These are phyloP conservation scores for Jackrogersella multiformis DNA, from an alignment of 495 filamentous ascomycete genomes.

Conservation along the genomic window DNA sequence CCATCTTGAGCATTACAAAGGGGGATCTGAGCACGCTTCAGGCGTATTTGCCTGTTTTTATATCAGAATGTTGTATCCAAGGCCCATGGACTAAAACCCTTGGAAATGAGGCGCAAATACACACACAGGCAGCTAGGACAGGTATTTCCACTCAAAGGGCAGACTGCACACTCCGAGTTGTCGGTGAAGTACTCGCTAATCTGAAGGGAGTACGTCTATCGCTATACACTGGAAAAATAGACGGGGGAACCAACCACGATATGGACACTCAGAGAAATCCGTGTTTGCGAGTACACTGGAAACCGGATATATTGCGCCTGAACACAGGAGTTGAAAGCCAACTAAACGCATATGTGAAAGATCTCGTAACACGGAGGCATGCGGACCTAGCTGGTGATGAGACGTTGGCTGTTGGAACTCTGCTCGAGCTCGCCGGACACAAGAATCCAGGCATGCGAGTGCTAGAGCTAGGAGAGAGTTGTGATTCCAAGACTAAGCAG, in stretches of 20 bases:
- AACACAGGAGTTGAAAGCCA: neutral
- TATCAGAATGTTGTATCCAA: slow-evolving; percentile 19
- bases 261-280: slow-evolving; percentile 38
- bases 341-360: slow-evolving; percentile 11
- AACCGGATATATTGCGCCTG: slow-evolving; percentile 46
- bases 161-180: slow-evolving; percentile 17
- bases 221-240: slow-evolving; percentile 19
- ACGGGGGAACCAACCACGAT: neutral
- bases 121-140: slow-evolving; percentile 14
- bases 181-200: slow-evolving; percentile 5
- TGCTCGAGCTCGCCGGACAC: slow-evolving; percentile 40
- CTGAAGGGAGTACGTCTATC: slow-evolving; percentile 19
- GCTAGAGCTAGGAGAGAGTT: slow-evolving; percentile 11
- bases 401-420: slow-evolving; percentile 22
- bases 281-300: slow-evolving; percentile 44
- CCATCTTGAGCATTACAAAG: slow-evolving; percentile 27
- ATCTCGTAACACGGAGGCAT: neutral
- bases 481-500: slow-evolving; percentile 4
- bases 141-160: slow-evolving; percentile 15
- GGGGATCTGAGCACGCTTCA: slow-evolving; percentile 10
- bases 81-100: neutral
- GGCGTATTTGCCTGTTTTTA: slow-evolving; percentile 25
- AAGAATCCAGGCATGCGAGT: slow-evolving; percentile 42
- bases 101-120: neutral
- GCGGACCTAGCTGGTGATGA: slow-evolving; percentile 2